phyloP scores from a whole-genome alignment of 1,139 yeast genomes.

The Saccharomyces pastorianus region DNA sequence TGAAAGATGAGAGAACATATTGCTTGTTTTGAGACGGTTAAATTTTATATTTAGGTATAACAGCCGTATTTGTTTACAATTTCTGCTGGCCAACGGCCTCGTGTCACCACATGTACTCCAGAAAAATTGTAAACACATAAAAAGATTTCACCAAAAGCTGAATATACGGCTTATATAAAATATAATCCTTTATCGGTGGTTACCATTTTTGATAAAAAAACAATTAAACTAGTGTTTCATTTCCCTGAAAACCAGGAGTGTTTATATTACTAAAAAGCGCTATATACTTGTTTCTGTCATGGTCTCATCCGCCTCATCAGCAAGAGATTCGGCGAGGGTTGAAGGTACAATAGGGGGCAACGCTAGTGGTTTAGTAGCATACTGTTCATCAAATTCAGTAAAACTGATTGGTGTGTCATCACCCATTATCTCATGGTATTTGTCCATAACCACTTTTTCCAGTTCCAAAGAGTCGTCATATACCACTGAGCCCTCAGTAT shows the following conservation, averaged over 20 bases:
- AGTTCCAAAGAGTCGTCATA: conserved; percentile 67
- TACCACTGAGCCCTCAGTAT: conserved; percentile 81
- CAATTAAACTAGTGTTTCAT: too few relatives aligned
- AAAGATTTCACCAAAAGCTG: too few relatives aligned
- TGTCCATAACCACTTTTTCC: conserved; percentile 41
- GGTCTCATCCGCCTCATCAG: not conserved
- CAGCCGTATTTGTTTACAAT: too few relatives aligned
- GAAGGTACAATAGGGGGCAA: not conserved
- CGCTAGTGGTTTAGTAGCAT: conserved; percentile 33
- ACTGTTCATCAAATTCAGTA: conserved; percentile 42
- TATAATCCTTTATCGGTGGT: too few relatives aligned
- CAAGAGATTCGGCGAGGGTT: not conserved
- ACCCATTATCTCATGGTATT: conserved; percentile 30
- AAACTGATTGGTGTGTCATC: conserved; percentile 38
- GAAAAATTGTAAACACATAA: too few relatives aligned
- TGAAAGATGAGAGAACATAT: too few relatives aligned
- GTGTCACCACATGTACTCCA: too few relatives aligned
- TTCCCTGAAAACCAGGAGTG: not conserved
- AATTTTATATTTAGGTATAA: too few relatives aligned
- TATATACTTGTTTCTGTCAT: not conserved
- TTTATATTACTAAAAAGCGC: not conserved
- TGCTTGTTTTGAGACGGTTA: too few relatives aligned
- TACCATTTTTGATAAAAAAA: too few relatives aligned
- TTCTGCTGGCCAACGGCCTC: too few relatives aligned
- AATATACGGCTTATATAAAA: too few relatives aligned